Evolutionary conservation across 164 flowering plant species (phyloP), one percentile per base, ranked within the genome.

Genomic region (Cinnamomum micranthum): DNA sequence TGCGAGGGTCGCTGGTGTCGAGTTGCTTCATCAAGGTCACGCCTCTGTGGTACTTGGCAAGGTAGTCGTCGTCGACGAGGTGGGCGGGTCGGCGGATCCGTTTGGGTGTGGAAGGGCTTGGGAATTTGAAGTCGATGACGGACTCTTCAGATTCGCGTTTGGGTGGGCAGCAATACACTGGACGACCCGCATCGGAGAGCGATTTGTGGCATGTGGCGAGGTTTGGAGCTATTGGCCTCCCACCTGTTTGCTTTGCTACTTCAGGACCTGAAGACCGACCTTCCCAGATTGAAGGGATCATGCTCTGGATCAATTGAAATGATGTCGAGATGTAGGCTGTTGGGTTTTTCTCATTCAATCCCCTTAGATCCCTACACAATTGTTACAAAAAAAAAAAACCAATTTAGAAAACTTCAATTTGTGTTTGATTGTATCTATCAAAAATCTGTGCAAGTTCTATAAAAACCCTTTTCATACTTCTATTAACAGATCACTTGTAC

Each of bases 41-140:
- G 20, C 70, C 76, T 24, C 20, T 33, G 20, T 71, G 4, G 41
- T 74, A 91, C 69, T 91, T 91, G 51, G 84, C 86, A 0, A 85
- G 65, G 79, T 85, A 89, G 7, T 82, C 82, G 0, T 74, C 33
- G 23, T 71, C 79, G 4, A 76, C 84, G 10, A 76, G 68, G 75
- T 91, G 89, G 3, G 91, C 90, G 0, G 92, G 86, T 0, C 90
- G 87, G 22, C 95, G 80, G 17, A 86, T 76, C 0, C 90, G 83
- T 2, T 86, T 2, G 0, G 84, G 80, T 10, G 67, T 13, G 0
- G 80, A 65, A 1, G 72, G 58, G 10, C 75, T 71, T 0, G 92
- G 91, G 4, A 81, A 77, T 64, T 77, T 70, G 79, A 86, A 91
- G 68, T 91, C 90, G 0, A 81, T 28, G 35, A 87, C 77, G 12